A percentile compares a stretch with the other conserved stretches of the same genome.
Evolutionary conservation across 352 stramenopile species (phyloP).

Genomic region (Phytophthora agathidicida): DNA sequence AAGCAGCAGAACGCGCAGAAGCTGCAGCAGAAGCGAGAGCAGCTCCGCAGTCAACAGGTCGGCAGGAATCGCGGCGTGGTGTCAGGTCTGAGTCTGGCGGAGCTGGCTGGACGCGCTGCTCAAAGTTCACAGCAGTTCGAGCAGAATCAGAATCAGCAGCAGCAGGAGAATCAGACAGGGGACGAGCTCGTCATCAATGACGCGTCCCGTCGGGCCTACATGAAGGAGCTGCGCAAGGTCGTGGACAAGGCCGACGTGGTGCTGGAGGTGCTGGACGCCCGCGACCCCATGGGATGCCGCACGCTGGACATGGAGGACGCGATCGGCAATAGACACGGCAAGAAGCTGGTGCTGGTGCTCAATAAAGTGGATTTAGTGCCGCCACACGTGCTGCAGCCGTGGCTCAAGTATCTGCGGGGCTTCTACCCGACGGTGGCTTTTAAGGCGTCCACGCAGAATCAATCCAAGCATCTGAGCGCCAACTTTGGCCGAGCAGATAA

Average conservation of each 20-base stretch:
- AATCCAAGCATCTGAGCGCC: constrained; percentile 64
- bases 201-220: constrained; percentile 93
- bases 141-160: constrained; percentile 34
- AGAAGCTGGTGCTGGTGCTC: constrained; percentile 97
- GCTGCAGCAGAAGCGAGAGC: constrained; percentile 67
- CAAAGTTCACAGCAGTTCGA: constrained; percentile 54
- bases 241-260: constrained; percentile 97
- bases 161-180: constrained; percentile 5
- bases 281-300: constrained; percentile 96
- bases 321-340: constrained; percentile 93
- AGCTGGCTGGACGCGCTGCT: constrained; percentile 51
- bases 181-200: constrained; percentile 75
- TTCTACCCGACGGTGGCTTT: constrained; percentile 97
- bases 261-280: constrained; percentile 97
- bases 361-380: constrained; percentile 99
- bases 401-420: constrained; percentile 93
- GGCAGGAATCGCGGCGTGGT: constrained; percentile 42
- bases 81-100: constrained; percentile 51
- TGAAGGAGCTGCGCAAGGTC: constrained; percentile 97
- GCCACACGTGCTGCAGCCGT: constrained; percentile 94
- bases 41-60: constrained; percentile 62
- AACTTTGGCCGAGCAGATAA: constrained; percentile 62
- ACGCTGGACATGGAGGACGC: constrained; percentile 94
- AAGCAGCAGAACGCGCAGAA: constrained; percentile 59
- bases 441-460: constrained; percentile 95